Conservation (phyloP, 2,329 filamentous ascomycete genomes). For the Sphaceloma murrayae region DNA sequence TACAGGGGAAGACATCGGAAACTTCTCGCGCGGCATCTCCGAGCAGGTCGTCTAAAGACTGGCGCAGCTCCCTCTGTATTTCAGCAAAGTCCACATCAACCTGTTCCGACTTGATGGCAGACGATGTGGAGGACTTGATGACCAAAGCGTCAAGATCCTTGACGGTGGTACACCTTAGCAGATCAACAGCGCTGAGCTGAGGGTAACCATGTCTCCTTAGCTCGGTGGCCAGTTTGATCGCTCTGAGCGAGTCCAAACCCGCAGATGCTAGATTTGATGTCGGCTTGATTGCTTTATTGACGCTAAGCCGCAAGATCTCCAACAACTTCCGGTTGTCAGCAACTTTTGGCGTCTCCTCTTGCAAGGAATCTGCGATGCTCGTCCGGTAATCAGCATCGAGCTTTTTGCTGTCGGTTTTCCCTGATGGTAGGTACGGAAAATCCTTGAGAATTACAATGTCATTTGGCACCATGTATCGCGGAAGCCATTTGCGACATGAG, state of each 20-base stretch:
- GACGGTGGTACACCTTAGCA: constrained; percentile 51
- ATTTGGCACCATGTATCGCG: constrained; percentile 71
- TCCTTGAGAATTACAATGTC: constrained; percentile 55
- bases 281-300: constrained; percentile 17
- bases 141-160: constrained; percentile 20
- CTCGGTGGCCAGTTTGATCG: constrained; percentile 54
- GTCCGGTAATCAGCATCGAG: constrained; percentile 40
- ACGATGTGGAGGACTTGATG: background rate
- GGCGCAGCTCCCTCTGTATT: background rate
- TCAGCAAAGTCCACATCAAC: background rate
- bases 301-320: constrained; percentile 18
- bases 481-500: constrained; percentile 65
- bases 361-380: constrained; percentile 38
- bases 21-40: constrained; percentile 18
- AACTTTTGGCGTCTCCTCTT: background rate
- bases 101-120: background rate
- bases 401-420: constrained; percentile 57
- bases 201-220: constrained; percentile 50
- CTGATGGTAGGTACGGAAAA: constrained; percentile 70
- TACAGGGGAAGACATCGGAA: constrained; percentile 50
- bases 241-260: constrained; percentile 58
- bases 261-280: constrained; percentile 41
- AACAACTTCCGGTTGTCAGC: constrained; percentile 30
- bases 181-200: constrained; percentile 46
- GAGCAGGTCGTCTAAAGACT: background rate